Conservation (phyloP, 352 stramenopile genomes). For the Phytophthora aleatoria region DNA sequence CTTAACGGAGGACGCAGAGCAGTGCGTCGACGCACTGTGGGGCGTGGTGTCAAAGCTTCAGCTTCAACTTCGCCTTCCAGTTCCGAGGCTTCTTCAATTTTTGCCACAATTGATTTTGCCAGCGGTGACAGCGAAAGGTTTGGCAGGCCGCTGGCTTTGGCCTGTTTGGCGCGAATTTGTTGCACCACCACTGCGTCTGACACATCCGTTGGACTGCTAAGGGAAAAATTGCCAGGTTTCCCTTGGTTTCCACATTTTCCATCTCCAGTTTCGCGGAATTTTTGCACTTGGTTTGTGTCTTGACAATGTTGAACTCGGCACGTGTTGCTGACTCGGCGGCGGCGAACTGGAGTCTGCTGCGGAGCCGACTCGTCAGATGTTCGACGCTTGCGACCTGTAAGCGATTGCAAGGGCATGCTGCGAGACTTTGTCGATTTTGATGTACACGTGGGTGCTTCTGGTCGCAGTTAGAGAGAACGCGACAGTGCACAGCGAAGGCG, state of each 20-base stretch:
- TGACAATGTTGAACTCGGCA: constrained; percentile 3
- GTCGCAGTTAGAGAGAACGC: too few species aligned
- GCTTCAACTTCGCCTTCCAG: constrained; percentile 13
- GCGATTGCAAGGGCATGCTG: constrained; percentile 11
- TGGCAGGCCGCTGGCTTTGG: constrained; percentile 20
- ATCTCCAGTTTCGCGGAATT: not conserved
- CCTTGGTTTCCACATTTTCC: not conserved
- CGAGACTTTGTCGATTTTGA: not conserved
- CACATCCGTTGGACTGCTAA: constrained; percentile 36
- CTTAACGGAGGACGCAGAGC: constrained; percentile 20
- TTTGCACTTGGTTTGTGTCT: not conserved
- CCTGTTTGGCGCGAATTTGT: constrained; percentile 25
- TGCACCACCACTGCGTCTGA: constrained; percentile 13
- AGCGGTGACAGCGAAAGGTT: constrained; percentile 9
- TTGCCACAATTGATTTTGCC: constrained; percentile 5
- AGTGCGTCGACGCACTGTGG: constrained; percentile 5
- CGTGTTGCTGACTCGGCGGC: constrained; percentile 13
- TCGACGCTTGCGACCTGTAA: constrained; percentile 19
- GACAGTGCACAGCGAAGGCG: too few species aligned
- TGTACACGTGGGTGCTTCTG: too few species aligned
- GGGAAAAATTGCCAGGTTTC: constrained; percentile 2
- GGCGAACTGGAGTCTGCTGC: constrained; percentile 7
- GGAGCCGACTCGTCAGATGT: constrained; percentile 5
- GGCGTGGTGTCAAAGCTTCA: constrained; percentile 13
- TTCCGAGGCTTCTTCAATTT: constrained; percentile 13